A percentile compares a stretch with the other conserved stretches of the same genome.
Conservation (phyloP, 2,329 filamentous ascomycete genomes). For the Emergomyces pasteurianus region DNA sequence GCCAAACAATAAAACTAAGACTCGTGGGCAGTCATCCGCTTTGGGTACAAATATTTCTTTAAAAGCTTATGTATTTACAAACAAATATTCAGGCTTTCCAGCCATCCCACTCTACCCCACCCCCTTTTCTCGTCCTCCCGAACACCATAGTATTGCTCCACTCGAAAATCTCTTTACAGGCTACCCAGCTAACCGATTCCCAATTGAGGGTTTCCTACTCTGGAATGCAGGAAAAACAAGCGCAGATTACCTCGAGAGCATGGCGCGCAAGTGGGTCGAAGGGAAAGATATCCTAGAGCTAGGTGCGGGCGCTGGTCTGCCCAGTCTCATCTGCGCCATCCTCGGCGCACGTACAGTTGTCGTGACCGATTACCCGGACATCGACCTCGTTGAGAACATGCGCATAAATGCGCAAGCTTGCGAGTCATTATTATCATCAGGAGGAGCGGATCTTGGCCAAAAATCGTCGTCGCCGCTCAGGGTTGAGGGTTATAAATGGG, state of each 20-base stretch:
- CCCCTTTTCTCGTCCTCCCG: too few relatives aligned
- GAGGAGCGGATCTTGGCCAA: background rate
- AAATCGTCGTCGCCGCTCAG: constrained; percentile 36
- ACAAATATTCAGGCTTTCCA: background rate
- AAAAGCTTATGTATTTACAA: background rate
- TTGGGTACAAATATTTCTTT: constrained; percentile 45
- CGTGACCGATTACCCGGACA: constrained; percentile 80
- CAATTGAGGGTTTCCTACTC: constrained; percentile 58
- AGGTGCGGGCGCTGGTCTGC: constrained; percentile 76
- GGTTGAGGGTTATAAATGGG: constrained; percentile 74
- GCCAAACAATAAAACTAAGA: constrained; percentile 54
- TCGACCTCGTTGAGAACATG: constrained; percentile 70
- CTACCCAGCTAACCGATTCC: background rate
- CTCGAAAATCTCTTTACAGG: background rate
- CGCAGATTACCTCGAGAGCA: constrained; percentile 63
- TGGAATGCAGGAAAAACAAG: constrained; percentile 83
- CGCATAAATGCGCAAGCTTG: constrained; percentile 56
- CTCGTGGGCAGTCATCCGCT: constrained; percentile 79
- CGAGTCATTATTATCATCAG: constrained; percentile 30
- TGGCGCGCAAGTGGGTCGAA: constrained; percentile 47
- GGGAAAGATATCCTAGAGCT: constrained; percentile 71
- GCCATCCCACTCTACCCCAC: too few relatives aligned
- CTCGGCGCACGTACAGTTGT: constrained; percentile 58
- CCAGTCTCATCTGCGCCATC: constrained; percentile 63
- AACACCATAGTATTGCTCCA: background rate